Conservation (phyloP, 169 alveolate genomes). For the Plasmodium knowlesi region DNA sequence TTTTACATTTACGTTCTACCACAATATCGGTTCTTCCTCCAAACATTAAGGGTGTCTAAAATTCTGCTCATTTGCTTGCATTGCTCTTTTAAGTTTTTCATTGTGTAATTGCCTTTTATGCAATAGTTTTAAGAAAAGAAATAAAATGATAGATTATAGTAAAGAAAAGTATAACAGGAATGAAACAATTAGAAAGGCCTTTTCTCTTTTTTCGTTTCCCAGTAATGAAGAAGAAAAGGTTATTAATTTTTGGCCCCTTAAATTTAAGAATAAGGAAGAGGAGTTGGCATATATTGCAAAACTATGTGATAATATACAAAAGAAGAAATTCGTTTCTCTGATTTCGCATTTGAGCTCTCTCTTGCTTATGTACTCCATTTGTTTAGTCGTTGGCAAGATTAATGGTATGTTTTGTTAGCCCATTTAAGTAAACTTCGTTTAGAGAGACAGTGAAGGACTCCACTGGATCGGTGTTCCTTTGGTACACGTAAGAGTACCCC, state of each 20-base stretch:
- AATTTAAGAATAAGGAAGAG: constrained; percentile 60
- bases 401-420: constrained; percentile 10
- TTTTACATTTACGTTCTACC: not conserved
- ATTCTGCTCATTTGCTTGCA: not conserved
- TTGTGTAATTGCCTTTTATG: not conserved
- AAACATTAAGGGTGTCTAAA: constrained; percentile 7
- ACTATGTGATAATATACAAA: constrained; percentile 56
- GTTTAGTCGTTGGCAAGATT: constrained; percentile 56
- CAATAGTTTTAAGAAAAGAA: not conserved
- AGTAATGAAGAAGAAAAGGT: constrained; percentile 46
- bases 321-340: constrained; percentile 39
- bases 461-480: not conserved
- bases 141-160: constrained; percentile 18
- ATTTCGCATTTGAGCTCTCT: constrained; percentile 53
- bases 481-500: not conserved
- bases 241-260: constrained; percentile 58
- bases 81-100: not conserved
- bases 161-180: constrained; percentile 17
- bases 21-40: not conserved
- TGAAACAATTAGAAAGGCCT: constrained; percentile 36
- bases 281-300: constrained; percentile 23
- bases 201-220: constrained; percentile 65
- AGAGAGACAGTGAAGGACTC: not conserved
- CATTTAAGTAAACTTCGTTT: not conserved
- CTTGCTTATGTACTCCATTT: constrained; percentile 53